Base-by-base conservation (phyloP, 1,284 basidiomycete genomes). In the Hemileia vastatrix region DNA sequence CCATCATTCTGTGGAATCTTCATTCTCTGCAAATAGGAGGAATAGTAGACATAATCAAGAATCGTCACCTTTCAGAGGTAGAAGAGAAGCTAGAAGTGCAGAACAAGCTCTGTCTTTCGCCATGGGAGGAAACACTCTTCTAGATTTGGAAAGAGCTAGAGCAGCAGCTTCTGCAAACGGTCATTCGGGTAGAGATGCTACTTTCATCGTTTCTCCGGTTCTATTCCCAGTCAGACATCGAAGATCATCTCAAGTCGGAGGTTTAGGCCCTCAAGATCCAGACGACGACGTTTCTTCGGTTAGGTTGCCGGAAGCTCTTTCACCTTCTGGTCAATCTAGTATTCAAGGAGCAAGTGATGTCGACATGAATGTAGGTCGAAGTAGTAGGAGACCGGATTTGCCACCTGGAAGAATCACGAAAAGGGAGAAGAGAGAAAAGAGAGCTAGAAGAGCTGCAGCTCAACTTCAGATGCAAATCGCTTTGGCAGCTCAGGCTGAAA, bases 181-280 rank as follows among this genome's bases (percentile, higher is more conserved):
- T 27, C 27, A 27, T 27, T 11, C 9, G 6, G 63, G 65, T n/a
- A 43, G 67, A 36, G 45, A 64, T 43, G 64, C 63, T 36, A 67
- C 70, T 0, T 69, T 71, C 21, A 60, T 71, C 48, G 70, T 71
- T 50, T 71, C 70, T 23, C 70, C 70, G 9, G 65, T 71, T 4
- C 57, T 71, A 47, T 71, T 68, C 51, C 70, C 70, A 4, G 70
- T 67, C 18, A 66, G 68, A 21, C 62, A 65, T 13, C 8, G 36
- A 40, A 40, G 36, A 15, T 9, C 36, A 11, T 11, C 9, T 40
- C 36, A 40, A 40, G 27, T 27, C 27, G 27, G 27, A 27, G 27
- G 27, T 27, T 27, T 27, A 27, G 36, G 36, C 8, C 9, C 36
- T 40, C 36, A 40, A 15, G 15, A 11, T 40, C 36, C 36, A 9